These are phyloP conservation scores for Stagonosporopsis vannaccii DNA, from an alignment of 2,329 filamentous ascomycete genomes.

Conservation along the genomic window DNA sequence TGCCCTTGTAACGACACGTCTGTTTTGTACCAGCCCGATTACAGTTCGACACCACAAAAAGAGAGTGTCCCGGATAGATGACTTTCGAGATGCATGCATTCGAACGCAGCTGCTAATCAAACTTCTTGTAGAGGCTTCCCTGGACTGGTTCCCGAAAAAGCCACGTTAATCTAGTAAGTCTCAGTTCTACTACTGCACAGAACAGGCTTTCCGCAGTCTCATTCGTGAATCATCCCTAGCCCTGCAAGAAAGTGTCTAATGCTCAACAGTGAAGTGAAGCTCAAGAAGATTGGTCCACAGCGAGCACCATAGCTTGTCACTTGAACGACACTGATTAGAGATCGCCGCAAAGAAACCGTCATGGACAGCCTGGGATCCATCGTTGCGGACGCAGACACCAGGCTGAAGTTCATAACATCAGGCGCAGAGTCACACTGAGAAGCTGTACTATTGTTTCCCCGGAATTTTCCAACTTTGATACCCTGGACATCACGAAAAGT, in stretches of 20 bases:
- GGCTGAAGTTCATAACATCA: neutral
- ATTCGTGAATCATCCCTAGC: neutral
- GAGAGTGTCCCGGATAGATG: neutral
- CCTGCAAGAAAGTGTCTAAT: neutral
- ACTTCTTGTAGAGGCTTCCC: conserved; percentile 71
- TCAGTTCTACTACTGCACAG: neutral
- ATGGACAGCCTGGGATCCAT: no score
- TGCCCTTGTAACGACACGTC: neutral
- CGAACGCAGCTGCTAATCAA: conserved; percentile 29
- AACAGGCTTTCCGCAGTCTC: neutral
- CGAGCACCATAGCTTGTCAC: conserved; percentile 8
- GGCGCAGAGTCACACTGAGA: neutral
- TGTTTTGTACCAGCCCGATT: neutral
- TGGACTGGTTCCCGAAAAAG: conserved; percentile 75
- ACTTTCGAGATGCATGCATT: neutral
- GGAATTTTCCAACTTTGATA: conserved; percentile 12
- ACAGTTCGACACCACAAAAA: neutral
- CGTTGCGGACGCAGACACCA: neutral
- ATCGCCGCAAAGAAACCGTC: neutral
- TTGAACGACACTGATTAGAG: neutral
- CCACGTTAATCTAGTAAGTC: conserved; percentile 85
- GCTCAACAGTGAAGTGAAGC: conserved; percentile 9
- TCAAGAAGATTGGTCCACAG: conserved; percentile 15
- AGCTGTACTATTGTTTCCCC: neutral
- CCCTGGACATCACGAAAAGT: conserved; percentile 6